Evolutionary conservation across 176 grass and related monocot genomes (phyloP).

Genomic region (Otatea glauca): DNA sequence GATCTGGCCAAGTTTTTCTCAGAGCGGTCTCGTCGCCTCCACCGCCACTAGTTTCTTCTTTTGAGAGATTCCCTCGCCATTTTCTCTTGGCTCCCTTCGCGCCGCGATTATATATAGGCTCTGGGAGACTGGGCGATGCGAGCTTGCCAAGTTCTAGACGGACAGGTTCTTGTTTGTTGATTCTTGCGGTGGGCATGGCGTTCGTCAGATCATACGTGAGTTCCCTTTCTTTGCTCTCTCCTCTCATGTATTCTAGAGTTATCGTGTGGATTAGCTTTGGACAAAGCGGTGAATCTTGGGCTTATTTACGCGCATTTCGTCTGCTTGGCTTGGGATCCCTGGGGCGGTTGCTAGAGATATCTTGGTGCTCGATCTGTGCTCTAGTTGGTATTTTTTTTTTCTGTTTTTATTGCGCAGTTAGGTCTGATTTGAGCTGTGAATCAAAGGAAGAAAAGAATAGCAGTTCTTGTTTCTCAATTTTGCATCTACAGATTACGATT

Average conservation of each 20-base stretch:
- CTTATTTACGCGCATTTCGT: background rate
- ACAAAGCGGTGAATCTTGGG: background rate
- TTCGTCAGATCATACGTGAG: slow-evolving; percentile 41
- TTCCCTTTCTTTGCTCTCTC: background rate
- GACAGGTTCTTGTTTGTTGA: background rate
- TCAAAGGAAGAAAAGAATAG: background rate
- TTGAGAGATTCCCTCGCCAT: background rate
- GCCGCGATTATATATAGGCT: background rate
- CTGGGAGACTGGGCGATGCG: background rate
- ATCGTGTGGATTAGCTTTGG: background rate
- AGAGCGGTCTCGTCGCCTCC: background rate
- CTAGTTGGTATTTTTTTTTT: background rate
- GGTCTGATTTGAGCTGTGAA: background rate
- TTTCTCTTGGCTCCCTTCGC: background rate
- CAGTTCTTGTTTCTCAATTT: background rate
- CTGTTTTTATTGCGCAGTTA: background rate
- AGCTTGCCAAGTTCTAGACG: background rate
- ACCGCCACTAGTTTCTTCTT: background rate
- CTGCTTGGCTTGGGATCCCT: background rate
- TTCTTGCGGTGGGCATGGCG: slow-evolving; percentile 3
- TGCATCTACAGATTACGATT: background rate
- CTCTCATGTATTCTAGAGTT: background rate
- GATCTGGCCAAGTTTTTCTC: background rate
- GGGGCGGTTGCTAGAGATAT: background rate
- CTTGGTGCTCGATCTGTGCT: background rate